These are phyloP conservation scores for Backusella circina DNA, from an alignment of 192 early-diverging fungal species.

Conservation along the genomic window DNA sequence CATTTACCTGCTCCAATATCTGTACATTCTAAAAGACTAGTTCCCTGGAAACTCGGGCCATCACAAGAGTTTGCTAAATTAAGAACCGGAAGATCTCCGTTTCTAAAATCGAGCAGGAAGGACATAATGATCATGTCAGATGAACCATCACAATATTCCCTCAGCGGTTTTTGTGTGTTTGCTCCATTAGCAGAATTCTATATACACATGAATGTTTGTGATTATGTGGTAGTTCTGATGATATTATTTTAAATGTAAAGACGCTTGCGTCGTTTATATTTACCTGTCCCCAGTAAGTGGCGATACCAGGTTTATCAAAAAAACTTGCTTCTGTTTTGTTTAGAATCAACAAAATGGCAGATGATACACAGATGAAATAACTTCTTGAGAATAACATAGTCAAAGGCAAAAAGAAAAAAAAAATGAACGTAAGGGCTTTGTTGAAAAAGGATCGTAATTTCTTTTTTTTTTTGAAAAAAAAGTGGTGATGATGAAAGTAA, in stretches of 20 bases:
- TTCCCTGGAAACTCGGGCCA: slow-evolving; percentile 51
- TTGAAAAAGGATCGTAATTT: background rate
- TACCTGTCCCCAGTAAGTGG: slow-evolving; percentile 11
- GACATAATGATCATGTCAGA: slow-evolving; percentile 55
- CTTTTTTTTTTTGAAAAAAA: background rate
- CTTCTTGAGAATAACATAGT: background rate
- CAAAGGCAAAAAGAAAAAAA: background rate
- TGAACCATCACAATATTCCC: slow-evolving; percentile 54
- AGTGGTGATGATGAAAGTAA: background rate
- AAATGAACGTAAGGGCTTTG: background rate
- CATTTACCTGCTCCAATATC: slow-evolving; percentile 43
- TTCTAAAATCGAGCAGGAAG: slow-evolving; percentile 59
- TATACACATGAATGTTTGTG: background rate
- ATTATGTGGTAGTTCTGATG: background rate
- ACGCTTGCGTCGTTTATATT: background rate
- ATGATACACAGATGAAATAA: background rate
- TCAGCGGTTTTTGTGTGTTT: slow-evolving; percentile 28
- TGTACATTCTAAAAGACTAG: slow-evolving; percentile 64
- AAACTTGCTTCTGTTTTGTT: background rate
- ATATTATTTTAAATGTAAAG: background rate
- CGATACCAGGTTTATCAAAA: background rate
- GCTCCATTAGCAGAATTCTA: slow-evolving; percentile 19
- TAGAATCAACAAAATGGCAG: background rate
- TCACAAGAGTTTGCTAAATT: slow-evolving; percentile 72
- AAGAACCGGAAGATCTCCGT: slow-evolving; percentile 53